phyloP scores from a whole-genome alignment of 805 yeast species.

The Pichia thaimueangensis region DNA sequence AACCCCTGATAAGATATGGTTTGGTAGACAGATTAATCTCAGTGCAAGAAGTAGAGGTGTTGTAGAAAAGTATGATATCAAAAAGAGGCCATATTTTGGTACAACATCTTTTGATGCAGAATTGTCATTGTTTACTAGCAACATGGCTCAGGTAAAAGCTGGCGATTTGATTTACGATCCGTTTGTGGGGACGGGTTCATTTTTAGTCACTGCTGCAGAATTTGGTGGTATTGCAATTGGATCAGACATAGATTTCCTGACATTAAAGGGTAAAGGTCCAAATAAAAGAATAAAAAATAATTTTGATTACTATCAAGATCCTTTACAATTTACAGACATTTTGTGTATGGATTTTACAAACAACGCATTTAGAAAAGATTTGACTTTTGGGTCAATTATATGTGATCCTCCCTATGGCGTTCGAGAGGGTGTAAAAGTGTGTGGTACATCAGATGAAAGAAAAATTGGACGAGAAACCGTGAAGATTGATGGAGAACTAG shows the following conservation, averaged over 20 bases:
- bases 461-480: slow-evolving; percentile 65
- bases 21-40: slow-evolving; percentile 64
- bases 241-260: slow-evolving; percentile 84
- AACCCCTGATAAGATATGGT: slow-evolving; percentile 55
- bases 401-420: slow-evolving; percentile 99
- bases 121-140: slow-evolving; percentile 78
- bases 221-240: slow-evolving; percentile 80
- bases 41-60: slow-evolving; percentile 57
- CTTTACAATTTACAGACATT: slow-evolving; percentile 58
- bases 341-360: slow-evolving; percentile 94
- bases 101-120: slow-evolving; percentile 98
- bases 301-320: slow-evolving; percentile 66
- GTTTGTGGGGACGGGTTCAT: slow-evolving; percentile 95
- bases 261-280: slow-evolving; percentile 55
- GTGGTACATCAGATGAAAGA: slow-evolving; percentile 62
- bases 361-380: slow-evolving; percentile 60
- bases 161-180: slow-evolving; percentile 83
- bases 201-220: slow-evolving; percentile 78
- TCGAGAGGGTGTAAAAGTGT: slow-evolving; percentile 87
- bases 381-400: slow-evolving; percentile 70
- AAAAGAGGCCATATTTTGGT: slow-evolving; percentile 81
- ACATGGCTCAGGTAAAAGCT: slow-evolving; percentile 66
- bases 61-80: slow-evolving; percentile 74
- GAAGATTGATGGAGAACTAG: slow-evolving; percentile 72
- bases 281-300: slow-evolving; percentile 42